Conservation (phyloP, 441 rosid species). For the Hura crepitans region DNA sequence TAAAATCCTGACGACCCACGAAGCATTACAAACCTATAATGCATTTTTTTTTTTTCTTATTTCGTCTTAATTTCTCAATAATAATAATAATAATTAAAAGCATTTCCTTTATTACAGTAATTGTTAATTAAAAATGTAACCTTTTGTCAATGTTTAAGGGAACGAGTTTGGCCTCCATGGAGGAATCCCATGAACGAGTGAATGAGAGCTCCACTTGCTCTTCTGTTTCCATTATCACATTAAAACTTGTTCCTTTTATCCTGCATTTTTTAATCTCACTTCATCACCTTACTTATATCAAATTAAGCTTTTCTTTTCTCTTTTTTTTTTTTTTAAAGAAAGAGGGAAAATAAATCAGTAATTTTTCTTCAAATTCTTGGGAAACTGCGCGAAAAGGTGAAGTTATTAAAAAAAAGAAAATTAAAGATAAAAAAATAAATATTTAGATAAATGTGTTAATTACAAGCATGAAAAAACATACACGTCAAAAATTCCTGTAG, state of each 20-base stretch:
- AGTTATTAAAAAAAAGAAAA: not conserved
- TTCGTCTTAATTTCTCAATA: too few species aligned
- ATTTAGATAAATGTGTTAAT: not conserved
- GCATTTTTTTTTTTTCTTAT: too few species aligned
- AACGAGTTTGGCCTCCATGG: slow-evolving; percentile 42
- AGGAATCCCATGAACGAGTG: slow-evolving; percentile 62
- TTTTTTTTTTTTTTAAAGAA: too few species aligned
- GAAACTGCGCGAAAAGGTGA: too few species aligned
- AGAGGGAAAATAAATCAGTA: not conserved
- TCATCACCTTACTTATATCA: too few species aligned
- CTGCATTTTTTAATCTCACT: slow-evolving; percentile 31
- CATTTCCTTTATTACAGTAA: not conserved
- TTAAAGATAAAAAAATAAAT: not conserved
- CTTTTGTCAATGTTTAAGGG: slow-evolving; percentile 85
- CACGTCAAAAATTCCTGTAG: slow-evolving; percentile 43
- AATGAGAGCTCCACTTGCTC: slow-evolving; percentile 82
- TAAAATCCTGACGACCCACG: slow-evolving; percentile 63
- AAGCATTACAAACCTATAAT: slow-evolving; percentile 63
- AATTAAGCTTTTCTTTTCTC: too few species aligned
- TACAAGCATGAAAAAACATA: slow-evolving; percentile 29
- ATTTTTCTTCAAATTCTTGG: not conserved
- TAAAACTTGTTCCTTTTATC: slow-evolving; percentile 64
- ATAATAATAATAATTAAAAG: not conserved
- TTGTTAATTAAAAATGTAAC: slow-evolving; percentile 18
- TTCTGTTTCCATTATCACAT: slow-evolving; percentile 56